Percentiles rank a stretch among this genome's conserved stretches.
phyloP scores from a whole-genome alignment of 179 eudicot species.

The Sideroxylon spinosum region DNA sequence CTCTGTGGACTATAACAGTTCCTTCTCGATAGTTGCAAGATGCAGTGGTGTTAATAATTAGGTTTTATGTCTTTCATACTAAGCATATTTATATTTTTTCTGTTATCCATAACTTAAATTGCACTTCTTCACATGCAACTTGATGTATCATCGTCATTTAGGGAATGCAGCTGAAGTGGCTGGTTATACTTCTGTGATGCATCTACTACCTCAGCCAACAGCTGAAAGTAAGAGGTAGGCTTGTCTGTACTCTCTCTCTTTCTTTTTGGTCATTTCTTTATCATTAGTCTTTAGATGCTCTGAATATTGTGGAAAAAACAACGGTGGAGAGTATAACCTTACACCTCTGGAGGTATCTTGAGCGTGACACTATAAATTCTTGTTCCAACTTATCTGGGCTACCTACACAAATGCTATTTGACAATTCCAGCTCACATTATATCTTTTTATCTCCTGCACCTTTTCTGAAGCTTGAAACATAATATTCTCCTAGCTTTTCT shows the following conservation, averaged over 20 bases:
- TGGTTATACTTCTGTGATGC: conserved; percentile 43
- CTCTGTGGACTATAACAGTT: not conserved
- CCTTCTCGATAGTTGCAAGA: not conserved
- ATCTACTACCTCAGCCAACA: conserved; percentile 72
- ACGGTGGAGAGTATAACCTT: not conserved
- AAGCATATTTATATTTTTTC: not conserved
- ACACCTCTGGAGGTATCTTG: not conserved
- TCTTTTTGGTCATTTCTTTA: no score
- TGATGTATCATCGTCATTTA: conserved; percentile 16
- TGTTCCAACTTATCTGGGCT: not conserved
- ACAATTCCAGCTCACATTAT: not conserved
- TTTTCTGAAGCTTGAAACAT: no score
- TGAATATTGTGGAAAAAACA: not conserved
- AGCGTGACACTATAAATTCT: not conserved
- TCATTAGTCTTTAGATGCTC: not conserved
- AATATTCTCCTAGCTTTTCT: no score
- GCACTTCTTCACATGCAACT: conserved; percentile 5
- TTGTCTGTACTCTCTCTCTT: not conserved
- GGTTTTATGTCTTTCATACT: not conserved
- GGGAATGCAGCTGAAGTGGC: conserved; percentile 49
- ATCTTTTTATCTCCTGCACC: no score
- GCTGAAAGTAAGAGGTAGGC: conserved; percentile 80
- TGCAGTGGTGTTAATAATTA: not conserved
- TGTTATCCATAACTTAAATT: not conserved
- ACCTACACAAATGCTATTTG: not conserved